Evolutionary conservation across 441 rosid genomes (phyloP), one percentile per base, ranked within the genome.

Genomic region (Aleurites moluccanus): DNA sequence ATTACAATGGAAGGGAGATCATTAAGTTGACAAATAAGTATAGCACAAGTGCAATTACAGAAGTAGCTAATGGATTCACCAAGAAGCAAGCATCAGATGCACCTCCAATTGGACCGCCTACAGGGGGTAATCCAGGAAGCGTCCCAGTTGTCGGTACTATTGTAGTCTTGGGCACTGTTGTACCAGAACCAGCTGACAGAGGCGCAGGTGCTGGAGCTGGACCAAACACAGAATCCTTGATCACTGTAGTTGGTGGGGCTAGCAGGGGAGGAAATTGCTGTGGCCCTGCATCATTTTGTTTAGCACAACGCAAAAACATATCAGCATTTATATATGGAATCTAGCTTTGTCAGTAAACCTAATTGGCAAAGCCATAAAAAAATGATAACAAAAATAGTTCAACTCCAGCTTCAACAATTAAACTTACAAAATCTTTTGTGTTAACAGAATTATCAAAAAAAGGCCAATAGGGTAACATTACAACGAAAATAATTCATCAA

Each of bases 171-270:
- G 97, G 98, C 35, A 77, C 64, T 40, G 79, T 28, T 64, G 85
- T 20, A 53, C 73, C 80, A 25, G 72, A 55, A 67, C 87, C 91
- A 55, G 75, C 84, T 21, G 73, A 74, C 66, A 66, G 80, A 6
- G 92, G 95, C 3, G 94, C 80, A 2, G 98, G 95, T 1, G 92
- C 90, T 7, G 84, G 78, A 59, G 84, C 81, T 47, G 97, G 93
- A 55, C 92, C 80, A 78, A 78, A 85, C 16, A 59, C 66, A 44
- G 85, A 70, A 67, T 87, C 92, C 78, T 67, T 79, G 60, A 60
- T 81, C 68, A 94, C 92, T 15, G 79, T 40, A 61, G 93, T 85
- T 67, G 97, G 98, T 8, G 98, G 98, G 28, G 90, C 92, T 76
- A 92, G 21, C 57, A 94, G 88, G 2, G 91, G 81, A 14, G 92